phyloP scores from a whole-genome alignment of 352 stramenopile species.

The Globisporangium lucens region DNA sequence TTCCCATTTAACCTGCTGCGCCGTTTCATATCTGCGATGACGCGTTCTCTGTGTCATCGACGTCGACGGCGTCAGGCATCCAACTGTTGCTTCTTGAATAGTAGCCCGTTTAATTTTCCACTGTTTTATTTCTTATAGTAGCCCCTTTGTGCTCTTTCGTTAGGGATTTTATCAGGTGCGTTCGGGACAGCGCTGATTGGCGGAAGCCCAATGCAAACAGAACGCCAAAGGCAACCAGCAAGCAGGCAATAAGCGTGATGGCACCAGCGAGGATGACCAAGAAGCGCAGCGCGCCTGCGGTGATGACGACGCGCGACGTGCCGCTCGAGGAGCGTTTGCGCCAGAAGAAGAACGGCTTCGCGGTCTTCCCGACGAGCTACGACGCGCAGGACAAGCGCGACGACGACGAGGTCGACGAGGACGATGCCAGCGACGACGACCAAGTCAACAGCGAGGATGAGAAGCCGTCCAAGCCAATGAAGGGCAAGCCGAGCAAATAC shows the following conservation, averaged over 20 bases:
- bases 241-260: slow-evolving; percentile 1
- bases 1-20: background rate
- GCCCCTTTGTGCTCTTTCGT: background rate
- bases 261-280: slow-evolving; percentile 9
- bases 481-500: slow-evolving; percentile 17
- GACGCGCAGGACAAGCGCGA: background rate
- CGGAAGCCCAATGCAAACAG: background rate
- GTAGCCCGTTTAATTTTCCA: background rate
- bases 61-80: background rate
- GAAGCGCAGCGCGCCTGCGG: slow-evolving; percentile 9
- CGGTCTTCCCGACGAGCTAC: slow-evolving; percentile 19
- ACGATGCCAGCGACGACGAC: background rate
- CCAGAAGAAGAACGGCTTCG: slow-evolving; percentile 79
- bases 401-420: background rate
- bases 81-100: background rate
- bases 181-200: slow-evolving; percentile 15
- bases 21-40: background rate
- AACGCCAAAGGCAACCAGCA: background rate
- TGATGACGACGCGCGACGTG: slow-evolving; percentile 42
- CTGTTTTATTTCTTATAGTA: background rate
- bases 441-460: slow-evolving; percentile 9
- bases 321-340: slow-evolving; percentile 75
- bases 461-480: slow-evolving; percentile 13
- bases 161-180: background rate
- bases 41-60: background rate